Evolutionary conservation across 768 basidiomycete species (phyloP), one percentile per base, ranked within the genome.

Genomic region (Collybiopsis confluens): DNA sequence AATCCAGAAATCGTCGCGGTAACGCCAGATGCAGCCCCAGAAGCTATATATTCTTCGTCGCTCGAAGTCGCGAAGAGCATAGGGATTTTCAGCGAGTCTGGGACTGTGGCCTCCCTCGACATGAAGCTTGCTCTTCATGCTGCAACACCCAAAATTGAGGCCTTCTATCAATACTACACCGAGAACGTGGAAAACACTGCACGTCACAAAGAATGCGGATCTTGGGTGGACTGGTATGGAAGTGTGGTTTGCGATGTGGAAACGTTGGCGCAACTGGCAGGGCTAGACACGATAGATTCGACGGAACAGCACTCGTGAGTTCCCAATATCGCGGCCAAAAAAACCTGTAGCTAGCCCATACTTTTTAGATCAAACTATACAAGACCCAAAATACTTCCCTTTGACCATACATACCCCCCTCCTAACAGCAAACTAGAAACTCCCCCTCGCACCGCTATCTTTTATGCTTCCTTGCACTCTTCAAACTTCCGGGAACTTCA

Each of bases 221-320:
- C 86, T 11, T 93, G 86, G 90, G 86, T 90, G 10, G 89, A 89
- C 53, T 91, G 88, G 90, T 87, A 91, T 62, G 90, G 91, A 1
- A 66, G 79, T 45, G 73, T 82, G 24, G 77, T 87, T 1, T 93
- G 91, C 62, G 83, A 88, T 57, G 74, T 79, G 15, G 78, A 86
- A 58, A 77, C 71, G 3, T 72, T 90, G 46, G 70, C 72, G 20
- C 75, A 72, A 35, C 69, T 90, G 20, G 80, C 73, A 24, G 75
- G 77, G 16, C 60, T 73, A 16, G 76, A 84, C 57, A 70, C 77
- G 13, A 74, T 81, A 51, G 78, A 79, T 53, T 55, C 74, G 18
- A 46, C 70, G 3, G 63, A 65, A 28, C 57, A 59, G 7, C 30
- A 57, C 45, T 54, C 61, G 73, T 77, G 60, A 56, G 71, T 68